Conservation (phyloP, 768 basidiomycete species). For the Agrocybe chaxingu region DNA sequence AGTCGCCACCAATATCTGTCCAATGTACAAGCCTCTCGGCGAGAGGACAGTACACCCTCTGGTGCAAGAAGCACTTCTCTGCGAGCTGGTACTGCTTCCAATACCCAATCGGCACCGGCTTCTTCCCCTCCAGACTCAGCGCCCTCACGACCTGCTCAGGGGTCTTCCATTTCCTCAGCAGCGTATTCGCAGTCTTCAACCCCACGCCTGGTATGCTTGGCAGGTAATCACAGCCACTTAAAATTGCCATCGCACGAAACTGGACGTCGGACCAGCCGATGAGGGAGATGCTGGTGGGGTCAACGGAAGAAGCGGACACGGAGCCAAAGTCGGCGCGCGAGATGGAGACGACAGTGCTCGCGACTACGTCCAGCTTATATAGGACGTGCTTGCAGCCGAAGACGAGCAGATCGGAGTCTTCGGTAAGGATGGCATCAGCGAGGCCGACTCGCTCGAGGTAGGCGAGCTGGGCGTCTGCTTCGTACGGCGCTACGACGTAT, state of each 20-base stretch:
- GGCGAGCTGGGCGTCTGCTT: slow-evolving; percentile 96
- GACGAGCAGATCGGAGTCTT: slow-evolving; percentile 96
- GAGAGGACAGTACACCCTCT: slow-evolving; percentile 84
- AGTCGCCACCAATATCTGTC: slow-evolving; percentile 53
- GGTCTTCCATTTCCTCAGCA: slow-evolving; percentile 83
- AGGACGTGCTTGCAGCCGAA: slow-evolving; percentile 93
- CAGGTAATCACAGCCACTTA: slow-evolving; percentile 92
- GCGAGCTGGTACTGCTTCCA: slow-evolving; percentile 72
- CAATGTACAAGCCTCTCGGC: slow-evolving; percentile 66
- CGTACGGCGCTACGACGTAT: slow-evolving; percentile 96
- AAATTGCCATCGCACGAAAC: slow-evolving; percentile 91
- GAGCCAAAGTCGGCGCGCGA: slow-evolving; percentile 66
- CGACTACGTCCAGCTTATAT: slow-evolving; percentile 83
- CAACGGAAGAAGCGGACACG: slow-evolving; percentile 40
- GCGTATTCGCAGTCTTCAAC: slow-evolving; percentile 84
- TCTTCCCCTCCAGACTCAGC: slow-evolving; percentile 79
- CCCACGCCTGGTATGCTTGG: slow-evolving; percentile 90
- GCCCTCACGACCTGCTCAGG: slow-evolving; percentile 79
- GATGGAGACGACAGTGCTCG: slow-evolving; percentile 63
- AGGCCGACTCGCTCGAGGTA: slow-evolving; percentile 82
- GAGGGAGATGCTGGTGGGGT: slow-evolving; percentile 67
- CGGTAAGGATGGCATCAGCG: slow-evolving; percentile 91
- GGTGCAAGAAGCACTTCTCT: slow-evolving; percentile 90
- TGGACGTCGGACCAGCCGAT: slow-evolving; percentile 87
- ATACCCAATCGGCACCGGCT: slow-evolving; percentile 76